These are phyloP conservation scores for Talaromyces verruculosus DNA, from an alignment of 2,329 filamentous ascomycete species.

Conservation along the genomic window DNA sequence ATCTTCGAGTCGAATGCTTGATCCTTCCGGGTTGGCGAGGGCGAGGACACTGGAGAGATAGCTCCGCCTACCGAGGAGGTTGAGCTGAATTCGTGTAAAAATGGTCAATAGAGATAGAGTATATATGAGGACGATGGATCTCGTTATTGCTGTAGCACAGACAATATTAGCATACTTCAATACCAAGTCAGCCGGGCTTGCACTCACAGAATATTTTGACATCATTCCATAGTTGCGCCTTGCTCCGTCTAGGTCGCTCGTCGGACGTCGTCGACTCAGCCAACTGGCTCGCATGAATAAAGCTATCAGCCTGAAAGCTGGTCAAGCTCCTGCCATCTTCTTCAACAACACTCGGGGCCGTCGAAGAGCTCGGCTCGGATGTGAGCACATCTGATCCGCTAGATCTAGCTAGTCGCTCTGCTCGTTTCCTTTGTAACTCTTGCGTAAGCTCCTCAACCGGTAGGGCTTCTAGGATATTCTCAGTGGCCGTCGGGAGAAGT, in stretches of 20 bases:
- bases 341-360: constrained; percentile 69
- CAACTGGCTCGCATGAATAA: constrained; percentile 77
- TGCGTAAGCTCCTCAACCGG: constrained; percentile 91
- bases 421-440: constrained; percentile 92
- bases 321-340: constrained; percentile 77
- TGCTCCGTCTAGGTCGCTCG: constrained; percentile 68
- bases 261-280: constrained; percentile 55
- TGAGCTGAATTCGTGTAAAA: constrained; percentile 92
- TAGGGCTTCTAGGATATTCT: constrained; percentile 82
- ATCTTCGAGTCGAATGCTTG: constrained; percentile 86
- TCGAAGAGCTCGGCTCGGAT: constrained; percentile 59
- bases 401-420: constrained; percentile 64
- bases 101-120: constrained; percentile 85
- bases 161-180: constrained; percentile 16
- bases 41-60: constrained; percentile 95
- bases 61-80: constrained; percentile 89
- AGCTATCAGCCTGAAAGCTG: constrained; percentile 78
- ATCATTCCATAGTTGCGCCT: constrained; percentile 95
- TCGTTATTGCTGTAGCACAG: constrained; percentile 68
- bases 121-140: constrained; percentile 89
- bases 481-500: constrained; percentile 83
- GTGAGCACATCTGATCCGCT: constrained; percentile 55
- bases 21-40: constrained; percentile 73
- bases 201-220: constrained; percentile 86
- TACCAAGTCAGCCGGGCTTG: background rate